Evolutionary conservation across 805 yeast genomes (phyloP).

Genomic region (Wickerhamiella australiensis): DNA sequence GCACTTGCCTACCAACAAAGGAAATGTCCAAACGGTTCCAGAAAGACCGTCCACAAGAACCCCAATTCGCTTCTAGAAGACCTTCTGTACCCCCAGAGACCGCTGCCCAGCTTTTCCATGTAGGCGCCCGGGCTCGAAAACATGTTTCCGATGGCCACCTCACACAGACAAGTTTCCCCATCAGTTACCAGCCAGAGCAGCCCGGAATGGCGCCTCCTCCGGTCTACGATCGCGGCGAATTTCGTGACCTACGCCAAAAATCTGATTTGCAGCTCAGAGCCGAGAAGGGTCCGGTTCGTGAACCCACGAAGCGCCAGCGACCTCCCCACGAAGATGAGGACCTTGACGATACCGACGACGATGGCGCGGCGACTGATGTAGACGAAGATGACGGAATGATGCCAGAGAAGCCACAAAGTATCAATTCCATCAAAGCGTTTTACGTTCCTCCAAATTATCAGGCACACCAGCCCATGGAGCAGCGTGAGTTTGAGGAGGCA

Average conservation of each 20-base stretch:
- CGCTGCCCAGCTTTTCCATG: conserved; percentile 19
- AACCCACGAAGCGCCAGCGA: conserved; percentile 5
- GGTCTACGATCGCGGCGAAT: conserved; percentile 1
- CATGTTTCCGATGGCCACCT: conserved; percentile 27
- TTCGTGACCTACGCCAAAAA: not conserved
- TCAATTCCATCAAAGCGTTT: conserved; percentile 13
- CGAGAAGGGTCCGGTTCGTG: not conserved
- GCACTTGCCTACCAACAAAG: not conserved
- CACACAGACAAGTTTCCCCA: conserved; percentile 11
- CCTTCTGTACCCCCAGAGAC: conserved; percentile 18
- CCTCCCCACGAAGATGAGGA: conserved; percentile 20
- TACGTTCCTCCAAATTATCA: conserved; percentile 15
- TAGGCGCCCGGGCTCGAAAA: conserved; percentile 24
- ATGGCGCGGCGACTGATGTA: conserved; percentile 22
- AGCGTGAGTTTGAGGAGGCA: conserved; percentile 25
- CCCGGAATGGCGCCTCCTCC: not conserved
- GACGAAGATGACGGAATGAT: conserved; percentile 11
- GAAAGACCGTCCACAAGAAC: not conserved
- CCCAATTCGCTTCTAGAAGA: not conserved
- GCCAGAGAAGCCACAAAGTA: conserved; percentile 1
- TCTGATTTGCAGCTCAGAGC: not conserved
- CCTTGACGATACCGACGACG: conserved; percentile 15
- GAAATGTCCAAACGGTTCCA: conserved; percentile 1
- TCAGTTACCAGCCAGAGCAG: conserved; percentile 1
- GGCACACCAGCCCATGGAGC: conserved; percentile 1